Evolutionary conservation across 768 basidiomycete species (phyloP).

Genomic region (Auricularia sp.): DNA sequence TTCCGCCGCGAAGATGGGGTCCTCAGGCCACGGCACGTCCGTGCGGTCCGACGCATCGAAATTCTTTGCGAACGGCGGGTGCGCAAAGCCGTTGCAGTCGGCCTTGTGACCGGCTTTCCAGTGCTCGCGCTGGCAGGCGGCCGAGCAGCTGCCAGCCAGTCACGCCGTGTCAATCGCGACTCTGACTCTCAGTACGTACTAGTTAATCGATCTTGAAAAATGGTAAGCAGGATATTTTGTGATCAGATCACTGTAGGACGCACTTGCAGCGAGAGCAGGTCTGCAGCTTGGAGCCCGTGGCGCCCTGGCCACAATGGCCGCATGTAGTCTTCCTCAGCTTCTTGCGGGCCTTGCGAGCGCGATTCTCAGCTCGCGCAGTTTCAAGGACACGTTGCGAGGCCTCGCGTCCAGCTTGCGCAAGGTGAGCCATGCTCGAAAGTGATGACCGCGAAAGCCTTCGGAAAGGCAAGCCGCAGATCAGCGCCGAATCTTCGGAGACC

Average conservation of each 20-base stretch:
- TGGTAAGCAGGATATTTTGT: no score
- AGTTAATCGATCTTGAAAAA: neutral
- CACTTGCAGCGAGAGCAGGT: neutral
- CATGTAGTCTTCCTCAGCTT: neutral
- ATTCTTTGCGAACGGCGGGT: neutral
- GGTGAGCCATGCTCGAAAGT: neutral
- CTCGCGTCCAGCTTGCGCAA: neutral
- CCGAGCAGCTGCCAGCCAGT: neutral
- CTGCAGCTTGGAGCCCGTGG: neutral
- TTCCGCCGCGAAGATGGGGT: neutral
- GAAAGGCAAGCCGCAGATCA: neutral
- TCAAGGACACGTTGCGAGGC: neutral
- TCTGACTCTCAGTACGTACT: neutral
- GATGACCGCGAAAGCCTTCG: neutral
- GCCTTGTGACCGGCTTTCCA: neutral
- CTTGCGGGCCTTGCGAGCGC: neutral
- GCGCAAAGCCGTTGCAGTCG: neutral
- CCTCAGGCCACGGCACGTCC: neutral
- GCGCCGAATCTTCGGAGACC: no score
- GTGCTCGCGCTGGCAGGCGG: neutral
- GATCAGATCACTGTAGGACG: neutral
- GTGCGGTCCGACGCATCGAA: neutral
- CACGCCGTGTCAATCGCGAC: neutral
- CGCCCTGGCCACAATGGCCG: neutral
- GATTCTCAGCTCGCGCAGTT: neutral